These are phyloP conservation scores for Pseudonitzschia pungens DNA, from an alignment of 108 stramenopile species.

Conservation along the genomic window DNA sequence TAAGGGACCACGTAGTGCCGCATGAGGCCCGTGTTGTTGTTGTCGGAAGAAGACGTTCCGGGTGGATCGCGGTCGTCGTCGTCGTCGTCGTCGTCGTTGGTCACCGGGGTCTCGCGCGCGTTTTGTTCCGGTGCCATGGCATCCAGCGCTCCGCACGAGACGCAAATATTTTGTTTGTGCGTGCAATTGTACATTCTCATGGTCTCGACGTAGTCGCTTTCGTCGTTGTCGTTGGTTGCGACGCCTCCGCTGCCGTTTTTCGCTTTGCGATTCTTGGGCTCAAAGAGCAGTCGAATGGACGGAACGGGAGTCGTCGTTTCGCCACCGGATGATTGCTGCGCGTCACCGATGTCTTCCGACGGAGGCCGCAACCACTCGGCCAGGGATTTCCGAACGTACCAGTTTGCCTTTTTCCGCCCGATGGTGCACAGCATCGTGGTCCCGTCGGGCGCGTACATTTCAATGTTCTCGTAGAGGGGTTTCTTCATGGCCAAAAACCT, in stretches of 20 bases:
- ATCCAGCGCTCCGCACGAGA: conserved; percentile 53
- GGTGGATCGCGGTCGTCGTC: too few relatives aligned
- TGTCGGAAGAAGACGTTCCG: neutral
- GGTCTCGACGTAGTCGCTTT: conserved; percentile 14
- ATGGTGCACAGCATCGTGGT: conserved; percentile 54
- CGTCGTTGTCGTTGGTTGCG: neutral
- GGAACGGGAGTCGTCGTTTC: neutral
- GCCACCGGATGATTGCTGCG: conserved; percentile 2
- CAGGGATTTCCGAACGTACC: conserved; percentile 75
- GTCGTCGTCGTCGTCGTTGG: too few relatives aligned
- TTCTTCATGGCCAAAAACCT: conserved; percentile 72
- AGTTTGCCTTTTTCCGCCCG: conserved; percentile 75
- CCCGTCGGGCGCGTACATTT: conserved; percentile 65
- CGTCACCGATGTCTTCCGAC: neutral
- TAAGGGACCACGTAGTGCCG: conserved; percentile 85
- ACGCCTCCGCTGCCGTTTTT: neutral
- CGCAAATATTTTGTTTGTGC: conserved; percentile 69
- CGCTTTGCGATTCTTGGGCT: conserved; percentile 29
- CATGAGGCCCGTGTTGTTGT: conserved; percentile 46
- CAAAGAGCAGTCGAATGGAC: conserved; percentile 52
- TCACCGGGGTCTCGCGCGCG: neutral
- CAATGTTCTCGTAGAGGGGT: conserved; percentile 84
- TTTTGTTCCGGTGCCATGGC: neutral
- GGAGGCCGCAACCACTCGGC: conserved; percentile 47
- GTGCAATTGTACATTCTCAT: conserved; percentile 43